Conservation (phyloP, 2,329 filamentous ascomycete genomes). For the Tolypocladium ovalisporum region DNA sequence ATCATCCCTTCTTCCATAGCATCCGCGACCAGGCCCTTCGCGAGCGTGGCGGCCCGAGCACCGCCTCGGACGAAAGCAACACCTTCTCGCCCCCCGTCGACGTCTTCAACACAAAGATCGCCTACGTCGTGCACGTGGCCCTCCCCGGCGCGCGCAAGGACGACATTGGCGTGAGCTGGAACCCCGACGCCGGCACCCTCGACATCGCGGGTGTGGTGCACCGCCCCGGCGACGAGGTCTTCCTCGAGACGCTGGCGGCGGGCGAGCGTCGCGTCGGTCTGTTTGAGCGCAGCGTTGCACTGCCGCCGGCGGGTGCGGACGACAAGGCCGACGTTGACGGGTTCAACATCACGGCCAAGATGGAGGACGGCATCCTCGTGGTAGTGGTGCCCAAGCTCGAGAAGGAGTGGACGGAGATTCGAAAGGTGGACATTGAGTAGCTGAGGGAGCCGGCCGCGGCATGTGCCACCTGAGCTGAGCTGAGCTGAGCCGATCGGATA, state of each 20-base stretch:
- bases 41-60: constrained; percentile 6
- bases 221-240: constrained; percentile 59
- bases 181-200: constrained; percentile 54
- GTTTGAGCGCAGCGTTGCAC: constrained; percentile 59
- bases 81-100: constrained; percentile 59
- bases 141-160: constrained; percentile 72
- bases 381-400: constrained; percentile 69
- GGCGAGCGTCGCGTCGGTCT: constrained; percentile 62
- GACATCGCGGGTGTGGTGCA: constrained; percentile 63
- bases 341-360: constrained; percentile 58
- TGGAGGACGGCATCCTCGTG: constrained; percentile 68
- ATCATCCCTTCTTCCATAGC: constrained; percentile 30
- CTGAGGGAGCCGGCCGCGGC: background rate
- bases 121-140: constrained; percentile 63
- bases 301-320: constrained; percentile 34
- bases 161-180: constrained; percentile 67
- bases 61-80: constrained; percentile 12
- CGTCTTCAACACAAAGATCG: constrained; percentile 56
- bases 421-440: constrained; percentile 46
- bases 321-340: constrained; percentile 52
- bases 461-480: background rate
- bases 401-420: constrained; percentile 53
- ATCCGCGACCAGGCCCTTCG: constrained; percentile 27
- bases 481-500: background rate
- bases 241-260: constrained; percentile 51